Evolutionary conservation across 257 asterid species (phyloP).

Genomic region (Fraxinus quadrangulata): DNA sequence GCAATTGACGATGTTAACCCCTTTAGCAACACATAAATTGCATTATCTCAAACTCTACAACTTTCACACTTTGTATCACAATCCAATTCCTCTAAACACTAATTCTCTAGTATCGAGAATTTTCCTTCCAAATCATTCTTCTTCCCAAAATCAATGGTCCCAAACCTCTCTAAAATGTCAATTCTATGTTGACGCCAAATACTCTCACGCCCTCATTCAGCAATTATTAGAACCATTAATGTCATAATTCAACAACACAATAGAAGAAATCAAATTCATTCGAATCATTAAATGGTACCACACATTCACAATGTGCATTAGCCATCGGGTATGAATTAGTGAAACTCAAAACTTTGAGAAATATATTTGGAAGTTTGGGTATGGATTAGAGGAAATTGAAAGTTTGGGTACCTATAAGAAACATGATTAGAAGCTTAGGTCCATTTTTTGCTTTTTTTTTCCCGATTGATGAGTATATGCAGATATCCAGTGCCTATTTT

Average conservation of each 20-base stretch:
- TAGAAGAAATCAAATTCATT: too few species aligned
- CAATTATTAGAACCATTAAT: too few species aligned
- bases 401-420: not conserved
- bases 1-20: not conserved
- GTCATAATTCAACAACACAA: not conserved
- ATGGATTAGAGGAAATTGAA: too few species aligned
- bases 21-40: not conserved
- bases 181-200: not conserved
- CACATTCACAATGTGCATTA: not conserved
- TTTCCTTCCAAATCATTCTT: not conserved
- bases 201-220: not conserved
- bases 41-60: not conserved
- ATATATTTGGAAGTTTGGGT: not conserved
- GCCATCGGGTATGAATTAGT: too few species aligned
- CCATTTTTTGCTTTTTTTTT: not conserved
- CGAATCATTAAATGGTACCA: not conserved
- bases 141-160: not conserved
- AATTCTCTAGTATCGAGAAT: too few species aligned
- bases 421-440: too few species aligned
- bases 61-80: not conserved
- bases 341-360: not conserved
- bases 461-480: not conserved
- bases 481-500: not conserved
- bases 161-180: not conserved
- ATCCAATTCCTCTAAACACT: not conserved